Conservation (phyloP, 805 yeast genomes). For the Sungouiella thailandica region DNA sequence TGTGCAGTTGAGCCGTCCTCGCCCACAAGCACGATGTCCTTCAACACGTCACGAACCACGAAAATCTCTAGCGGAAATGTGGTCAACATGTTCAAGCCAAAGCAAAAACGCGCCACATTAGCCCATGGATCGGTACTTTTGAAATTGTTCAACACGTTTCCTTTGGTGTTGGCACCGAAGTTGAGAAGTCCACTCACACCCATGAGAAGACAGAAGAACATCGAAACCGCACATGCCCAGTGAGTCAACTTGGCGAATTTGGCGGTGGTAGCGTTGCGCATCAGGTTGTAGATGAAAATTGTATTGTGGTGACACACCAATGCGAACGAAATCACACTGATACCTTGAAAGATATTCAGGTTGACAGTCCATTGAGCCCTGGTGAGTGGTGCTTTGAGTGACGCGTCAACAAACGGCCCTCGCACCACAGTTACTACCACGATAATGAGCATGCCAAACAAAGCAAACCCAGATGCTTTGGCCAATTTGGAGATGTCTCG, state of each 20-base stretch:
- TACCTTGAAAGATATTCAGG: slow-evolving; percentile 74
- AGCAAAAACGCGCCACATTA: slow-evolving; percentile 84
- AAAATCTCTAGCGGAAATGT: slow-evolving; percentile 88
- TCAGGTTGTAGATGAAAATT: slow-evolving; percentile 80
- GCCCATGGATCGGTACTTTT: slow-evolving; percentile 68
- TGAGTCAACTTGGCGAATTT: slow-evolving; percentile 78
- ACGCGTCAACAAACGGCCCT: slow-evolving; percentile 57
- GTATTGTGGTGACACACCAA: slow-evolving; percentile 95
- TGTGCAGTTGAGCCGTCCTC: slow-evolving; percentile 26
- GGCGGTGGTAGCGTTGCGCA: slow-evolving; percentile 68
- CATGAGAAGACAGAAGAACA: slow-evolving; percentile 70
- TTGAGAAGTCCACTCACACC: slow-evolving; percentile 74
- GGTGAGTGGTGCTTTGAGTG: slow-evolving; percentile 46
- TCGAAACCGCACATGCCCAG: slow-evolving; percentile 74
- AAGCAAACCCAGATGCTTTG: slow-evolving; percentile 80
- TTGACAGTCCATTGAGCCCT: slow-evolving; percentile 48
- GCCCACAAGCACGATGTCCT: slow-evolving; percentile 45
- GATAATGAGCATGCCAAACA: slow-evolving; percentile 77
- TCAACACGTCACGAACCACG: slow-evolving; percentile 83
- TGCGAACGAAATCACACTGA: slow-evolving; percentile 92
- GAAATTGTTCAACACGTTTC: slow-evolving; percentile 85
- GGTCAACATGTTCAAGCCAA: slow-evolving; percentile 88
- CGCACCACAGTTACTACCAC: slow-evolving; percentile 66
- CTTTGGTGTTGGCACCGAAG: slow-evolving; percentile 76
- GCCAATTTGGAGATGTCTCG: slow-evolving; percentile 81